Conservation (phyloP, 2,329 filamentous ascomycete genomes). For the Fusarium sulawesiense region DNA sequence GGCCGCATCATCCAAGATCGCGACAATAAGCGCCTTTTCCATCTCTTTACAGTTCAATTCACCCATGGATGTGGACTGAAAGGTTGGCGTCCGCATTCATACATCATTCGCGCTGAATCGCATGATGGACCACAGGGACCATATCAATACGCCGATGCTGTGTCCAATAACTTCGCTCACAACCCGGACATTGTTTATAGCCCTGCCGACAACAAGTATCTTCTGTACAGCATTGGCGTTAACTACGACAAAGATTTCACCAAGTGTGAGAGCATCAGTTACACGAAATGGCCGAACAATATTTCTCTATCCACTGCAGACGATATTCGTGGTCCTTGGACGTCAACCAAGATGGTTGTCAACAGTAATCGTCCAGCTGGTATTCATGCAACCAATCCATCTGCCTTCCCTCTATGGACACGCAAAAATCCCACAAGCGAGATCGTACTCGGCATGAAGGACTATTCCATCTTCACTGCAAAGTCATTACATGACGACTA, state of each 20-base stretch:
- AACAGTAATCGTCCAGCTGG: constrained; percentile 23
- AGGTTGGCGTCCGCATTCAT: constrained; percentile 61
- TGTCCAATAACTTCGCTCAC: constrained; percentile 58
- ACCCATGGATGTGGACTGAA: constrained; percentile 57
- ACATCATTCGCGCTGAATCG: constrained; percentile 59
- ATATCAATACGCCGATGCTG: constrained; percentile 55
- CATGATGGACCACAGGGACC: constrained; percentile 57
- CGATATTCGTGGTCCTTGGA: constrained; percentile 35
- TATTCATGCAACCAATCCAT: constrained; percentile 54
- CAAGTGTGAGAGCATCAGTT: constrained; percentile 28
- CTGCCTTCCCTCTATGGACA: constrained; percentile 52
- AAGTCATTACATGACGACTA: neutral
- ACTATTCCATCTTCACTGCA: constrained; percentile 26
- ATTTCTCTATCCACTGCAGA: constrained; percentile 44
- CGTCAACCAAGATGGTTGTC: constrained; percentile 16
- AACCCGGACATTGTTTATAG: constrained; percentile 60
- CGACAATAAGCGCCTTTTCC: constrained; percentile 52
- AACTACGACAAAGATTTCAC: constrained; percentile 10
- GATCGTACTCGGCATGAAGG: constrained; percentile 22
- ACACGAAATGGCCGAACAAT: constrained; percentile 32
- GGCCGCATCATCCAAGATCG: constrained; percentile 59
- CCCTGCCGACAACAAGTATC: constrained; percentile 55
- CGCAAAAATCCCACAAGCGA: neutral
- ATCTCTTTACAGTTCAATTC: constrained; percentile 60
- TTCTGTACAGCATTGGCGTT: constrained; percentile 59